Conservation (phyloP, 148 eudicot species). For the Rhododendron griersonianum region DNA sequence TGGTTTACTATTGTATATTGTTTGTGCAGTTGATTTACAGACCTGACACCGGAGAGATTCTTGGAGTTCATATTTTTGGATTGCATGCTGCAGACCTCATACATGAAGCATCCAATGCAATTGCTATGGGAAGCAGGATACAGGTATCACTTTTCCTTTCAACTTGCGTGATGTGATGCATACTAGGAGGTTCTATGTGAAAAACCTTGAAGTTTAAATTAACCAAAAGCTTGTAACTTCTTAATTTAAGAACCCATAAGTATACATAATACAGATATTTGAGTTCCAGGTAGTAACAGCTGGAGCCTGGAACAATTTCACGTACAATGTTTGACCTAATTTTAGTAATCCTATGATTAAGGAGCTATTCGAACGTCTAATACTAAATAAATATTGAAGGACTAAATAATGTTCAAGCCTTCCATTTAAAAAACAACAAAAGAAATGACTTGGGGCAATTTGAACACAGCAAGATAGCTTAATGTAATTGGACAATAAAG, state of each 20-base stretch:
- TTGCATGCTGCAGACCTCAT: slow-evolving; percentile 99
- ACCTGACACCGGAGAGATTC: slow-evolving; percentile 98
- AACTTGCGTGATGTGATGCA: neutral
- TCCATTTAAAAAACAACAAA: neutral
- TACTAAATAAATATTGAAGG: neutral
- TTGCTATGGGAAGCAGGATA: slow-evolving; percentile 84
- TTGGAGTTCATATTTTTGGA: slow-evolving; percentile 97
- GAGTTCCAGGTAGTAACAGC: neutral
- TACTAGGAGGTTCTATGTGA: neutral
- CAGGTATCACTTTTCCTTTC: slow-evolving; percentile 40
- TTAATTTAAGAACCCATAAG: neutral
- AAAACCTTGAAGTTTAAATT: neutral
- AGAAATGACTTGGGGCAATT: neutral
- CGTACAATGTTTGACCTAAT: neutral
- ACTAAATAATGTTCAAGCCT: neutral
- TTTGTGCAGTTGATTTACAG: slow-evolving; percentile 85
- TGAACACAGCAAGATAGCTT: neutral
- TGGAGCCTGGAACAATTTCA: neutral
- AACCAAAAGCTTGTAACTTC: neutral
- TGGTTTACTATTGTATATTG: neutral
- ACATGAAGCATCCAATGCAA: slow-evolving; percentile 98
- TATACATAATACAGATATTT: neutral
- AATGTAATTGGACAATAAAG: neutral
- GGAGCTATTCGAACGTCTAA: neutral
- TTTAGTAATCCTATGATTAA: neutral